Percentiles rank a stretch among this genome's conserved stretches.
Evolutionary conservation across 2,329 filamentous ascomycete species (phyloP).

Genomic region (Fusarium zealandicum): DNA sequence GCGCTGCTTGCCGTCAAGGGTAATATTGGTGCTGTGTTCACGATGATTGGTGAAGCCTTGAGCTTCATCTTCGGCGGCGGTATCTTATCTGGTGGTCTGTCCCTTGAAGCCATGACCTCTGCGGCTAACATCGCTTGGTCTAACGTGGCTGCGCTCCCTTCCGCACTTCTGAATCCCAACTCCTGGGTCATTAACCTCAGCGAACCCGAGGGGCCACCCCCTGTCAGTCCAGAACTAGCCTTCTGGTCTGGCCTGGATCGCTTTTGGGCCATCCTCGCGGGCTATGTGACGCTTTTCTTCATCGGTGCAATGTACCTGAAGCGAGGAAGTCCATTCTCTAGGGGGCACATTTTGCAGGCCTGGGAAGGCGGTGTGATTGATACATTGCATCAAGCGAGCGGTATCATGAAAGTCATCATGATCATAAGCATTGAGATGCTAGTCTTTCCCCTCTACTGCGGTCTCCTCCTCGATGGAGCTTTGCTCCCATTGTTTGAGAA

Average conservation of each 20-base stretch:
- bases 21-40: conserved; percentile 54
- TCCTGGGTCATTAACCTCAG: conserved; percentile 67
- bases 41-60: conserved; percentile 48
- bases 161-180: conserved; percentile 54
- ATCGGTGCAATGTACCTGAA: conserved; percentile 81
- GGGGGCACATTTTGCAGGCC: conserved; percentile 61
- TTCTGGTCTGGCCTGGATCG: conserved; percentile 73
- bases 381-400: conserved; percentile 87
- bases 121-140: conserved; percentile 23
- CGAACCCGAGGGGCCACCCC: conserved; percentile 47
- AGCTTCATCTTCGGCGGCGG: conserved; percentile 56
- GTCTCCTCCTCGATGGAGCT: conserved; percentile 86
- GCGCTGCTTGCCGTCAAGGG: conserved; percentile 68
- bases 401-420: conserved; percentile 95
- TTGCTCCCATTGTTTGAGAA: conserved; percentile 87
- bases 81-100: conserved; percentile 40
- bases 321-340: conserved; percentile 72
- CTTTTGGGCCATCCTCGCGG: conserved; percentile 76
- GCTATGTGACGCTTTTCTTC: conserved; percentile 79
- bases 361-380: conserved; percentile 84
- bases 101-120: conserved; percentile 15
- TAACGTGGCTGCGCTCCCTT: conserved; percentile 28
- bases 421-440: conserved; percentile 99
- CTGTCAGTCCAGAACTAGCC: conserved; percentile 65
- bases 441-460: conserved; percentile 94